Evolutionary conservation across 257 asterid genomes (phyloP).

Genomic region (Paraleonurus japonicus): DNA sequence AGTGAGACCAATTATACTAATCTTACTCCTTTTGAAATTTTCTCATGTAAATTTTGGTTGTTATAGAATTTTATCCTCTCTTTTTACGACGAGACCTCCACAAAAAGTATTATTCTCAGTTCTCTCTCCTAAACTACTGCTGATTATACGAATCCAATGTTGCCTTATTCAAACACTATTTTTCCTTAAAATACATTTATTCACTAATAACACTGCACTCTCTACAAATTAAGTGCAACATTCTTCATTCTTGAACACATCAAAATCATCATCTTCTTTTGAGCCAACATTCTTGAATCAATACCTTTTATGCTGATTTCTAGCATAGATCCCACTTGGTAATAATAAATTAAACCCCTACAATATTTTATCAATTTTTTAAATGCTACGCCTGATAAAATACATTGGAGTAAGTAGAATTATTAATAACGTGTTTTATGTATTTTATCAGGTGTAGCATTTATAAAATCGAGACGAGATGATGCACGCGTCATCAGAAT

Average conservation of each 20-base stretch:
- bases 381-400: too few relatives aligned
- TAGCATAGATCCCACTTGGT: not conserved
- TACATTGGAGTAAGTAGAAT: too few relatives aligned
- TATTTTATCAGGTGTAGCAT: not conserved
- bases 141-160: constrained; percentile 22
- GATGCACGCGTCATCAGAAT: constrained; percentile 47
- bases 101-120: not conserved
- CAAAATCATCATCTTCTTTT: not conserved
- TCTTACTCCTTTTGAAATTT: not conserved
- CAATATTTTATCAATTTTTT: too few relatives aligned
- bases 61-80: constrained; percentile 7
- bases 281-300: not conserved
- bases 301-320: not conserved
- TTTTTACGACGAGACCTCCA: not conserved
- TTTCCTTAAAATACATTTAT: not conserved
- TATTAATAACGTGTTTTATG: too few relatives aligned
- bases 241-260: not conserved
- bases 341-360: not conserved
- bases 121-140: constrained; percentile 10
- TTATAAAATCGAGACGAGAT: not conserved
- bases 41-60: not conserved
- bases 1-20: not conserved
- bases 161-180: not conserved
- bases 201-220: not conserved
- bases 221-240: not conserved